phyloP scores from a whole-genome alignment of 352 stramenopile species.

The Paralagenidium karlingii region DNA sequence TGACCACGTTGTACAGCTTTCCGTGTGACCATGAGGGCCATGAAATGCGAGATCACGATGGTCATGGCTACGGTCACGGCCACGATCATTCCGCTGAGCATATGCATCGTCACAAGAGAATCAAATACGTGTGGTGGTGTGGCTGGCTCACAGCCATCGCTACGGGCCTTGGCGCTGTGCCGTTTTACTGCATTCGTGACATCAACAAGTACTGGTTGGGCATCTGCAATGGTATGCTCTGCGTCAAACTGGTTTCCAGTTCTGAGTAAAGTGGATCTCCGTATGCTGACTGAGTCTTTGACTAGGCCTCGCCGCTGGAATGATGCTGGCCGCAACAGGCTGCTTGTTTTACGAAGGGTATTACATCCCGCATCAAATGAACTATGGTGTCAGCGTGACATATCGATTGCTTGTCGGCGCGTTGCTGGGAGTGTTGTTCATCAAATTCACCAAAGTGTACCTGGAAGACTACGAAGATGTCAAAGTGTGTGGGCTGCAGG shows the following conservation, averaged over 20 bases:
- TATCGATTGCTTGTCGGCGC: slow-evolving; percentile 83
- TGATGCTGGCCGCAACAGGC: slow-evolving; percentile 96
- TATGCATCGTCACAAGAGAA: slow-evolving; percentile 41
- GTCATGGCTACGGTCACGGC: slow-evolving; percentile 46
- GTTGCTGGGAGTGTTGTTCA: slow-evolving; percentile 92
- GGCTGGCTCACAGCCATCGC: slow-evolving; percentile 95
- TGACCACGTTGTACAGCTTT: slow-evolving; percentile 58
- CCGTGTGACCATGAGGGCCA: no score
- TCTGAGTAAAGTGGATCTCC: no score
- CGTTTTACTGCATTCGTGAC: slow-evolving; percentile 89
- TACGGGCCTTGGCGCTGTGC: slow-evolving; percentile 90
- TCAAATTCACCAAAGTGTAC: slow-evolving; percentile 91
- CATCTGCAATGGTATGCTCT: slow-evolving; percentile 72
- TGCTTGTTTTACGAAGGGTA: slow-evolving; percentile 92
- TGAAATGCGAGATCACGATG: slow-evolving; percentile 20
- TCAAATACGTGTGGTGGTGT: slow-evolving; percentile 93
- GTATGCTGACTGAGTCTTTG: background rate
- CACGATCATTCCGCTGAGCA: slow-evolving; percentile 32
- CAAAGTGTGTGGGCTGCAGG: slow-evolving; percentile 68
- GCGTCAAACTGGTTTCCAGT: background rate
- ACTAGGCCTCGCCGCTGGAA: slow-evolving; percentile 87
- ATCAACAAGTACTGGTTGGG: slow-evolving; percentile 91
- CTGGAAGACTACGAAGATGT: slow-evolving; percentile 93
- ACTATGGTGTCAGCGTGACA: slow-evolving; percentile 53
- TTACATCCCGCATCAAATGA: slow-evolving; percentile 51